Conservation (phyloP, 208 protist species). For the Willaertia magna region DNA sequence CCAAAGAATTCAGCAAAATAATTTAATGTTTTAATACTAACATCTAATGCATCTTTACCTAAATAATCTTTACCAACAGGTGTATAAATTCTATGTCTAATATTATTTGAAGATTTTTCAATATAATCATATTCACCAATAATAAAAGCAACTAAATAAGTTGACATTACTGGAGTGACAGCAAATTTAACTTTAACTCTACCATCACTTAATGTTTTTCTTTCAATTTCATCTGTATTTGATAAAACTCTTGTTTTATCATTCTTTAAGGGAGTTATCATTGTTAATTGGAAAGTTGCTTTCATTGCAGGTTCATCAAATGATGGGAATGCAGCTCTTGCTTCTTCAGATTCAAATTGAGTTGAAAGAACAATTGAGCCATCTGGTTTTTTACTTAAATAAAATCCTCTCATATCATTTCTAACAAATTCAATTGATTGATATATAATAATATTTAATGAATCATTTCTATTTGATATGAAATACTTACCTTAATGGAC, state of each 20-base stretch:
- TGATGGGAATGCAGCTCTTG: not conserved
- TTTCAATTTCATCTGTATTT: conserved; percentile 55
- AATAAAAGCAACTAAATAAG: conserved; percentile 66
- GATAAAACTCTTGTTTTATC: conserved; percentile 42
- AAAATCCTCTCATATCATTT: conserved; percentile 2
- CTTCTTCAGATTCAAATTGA: conserved; percentile 10
- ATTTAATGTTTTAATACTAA: conserved; percentile 45
- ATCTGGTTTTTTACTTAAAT: not conserved
- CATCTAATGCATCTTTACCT: conserved; percentile 53
- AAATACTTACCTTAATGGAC: no score
- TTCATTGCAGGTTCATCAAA: conserved; percentile 75
- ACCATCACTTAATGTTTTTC: conserved; percentile 22
- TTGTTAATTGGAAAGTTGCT: conserved; percentile 72
- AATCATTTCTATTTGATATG: no score
- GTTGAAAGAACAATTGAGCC: conserved; percentile 24
- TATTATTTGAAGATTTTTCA: conserved; percentile 33
- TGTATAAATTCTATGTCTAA: conserved; percentile 55
- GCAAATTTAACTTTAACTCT: conserved; percentile 27
- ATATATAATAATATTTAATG: conserved; percentile 39
- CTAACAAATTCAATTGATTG: not conserved
- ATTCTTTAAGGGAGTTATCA: conserved; percentile 35
- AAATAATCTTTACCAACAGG: conserved; percentile 43
- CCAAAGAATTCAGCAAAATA: conserved; percentile 62
- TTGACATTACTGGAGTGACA: conserved; percentile 55
- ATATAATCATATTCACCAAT: conserved; percentile 59